Base-by-base conservation (phyloP, 768 basidiomycete species). In the Xerocomus spinulosus region DNA sequence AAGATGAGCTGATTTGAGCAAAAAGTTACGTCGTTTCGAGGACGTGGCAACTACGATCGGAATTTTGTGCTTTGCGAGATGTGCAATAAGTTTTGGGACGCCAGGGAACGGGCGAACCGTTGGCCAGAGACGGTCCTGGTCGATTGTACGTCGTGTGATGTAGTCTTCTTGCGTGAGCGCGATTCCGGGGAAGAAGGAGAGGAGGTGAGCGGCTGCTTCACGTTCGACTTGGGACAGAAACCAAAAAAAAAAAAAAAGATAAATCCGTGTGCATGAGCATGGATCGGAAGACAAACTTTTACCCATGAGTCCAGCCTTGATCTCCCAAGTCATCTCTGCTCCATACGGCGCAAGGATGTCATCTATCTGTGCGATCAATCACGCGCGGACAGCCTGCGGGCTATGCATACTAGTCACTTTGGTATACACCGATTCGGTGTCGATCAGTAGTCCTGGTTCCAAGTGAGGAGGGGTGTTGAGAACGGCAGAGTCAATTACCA, bases 301-400 rank as follows among this genome's bases (percentile, higher is more conserved):
- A 46, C 90, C 90, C 90, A 92, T 92, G 48, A 86, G 78, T 0
- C 84, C 86, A n/a, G 86, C 82, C 61, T 92, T 91, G 48, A 92
- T 88, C 48, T 87, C 83, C 88, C 88, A 91, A 3, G 86, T 87
- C 84, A 92, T 87, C 52, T 78, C 68, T 51, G 81, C 82, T 23
- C 87, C 88, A 58, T 85, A 83, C 10, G 72, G 74, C 15, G 73
- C 79, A 17, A 94, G 78, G 42, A 91, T 83, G 23, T 80, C 74
- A 69, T 92, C 88, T 86, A 56, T 39, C 39, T 48, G 34, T 8
- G 38, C 40, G 36, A 29, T 51, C 29, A 39, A 24, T 41, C 45
- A 23, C 37, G 34, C 23, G 17, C n/a, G 23, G 17, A 24, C 21
- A 18, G 17, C 3, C 15, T 29, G 39, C 15, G 17, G 25, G 33